These are phyloP conservation scores for Mycena vitilis DNA, from an alignment of 768 basidiomycete species.

Conservation along the genomic window DNA sequence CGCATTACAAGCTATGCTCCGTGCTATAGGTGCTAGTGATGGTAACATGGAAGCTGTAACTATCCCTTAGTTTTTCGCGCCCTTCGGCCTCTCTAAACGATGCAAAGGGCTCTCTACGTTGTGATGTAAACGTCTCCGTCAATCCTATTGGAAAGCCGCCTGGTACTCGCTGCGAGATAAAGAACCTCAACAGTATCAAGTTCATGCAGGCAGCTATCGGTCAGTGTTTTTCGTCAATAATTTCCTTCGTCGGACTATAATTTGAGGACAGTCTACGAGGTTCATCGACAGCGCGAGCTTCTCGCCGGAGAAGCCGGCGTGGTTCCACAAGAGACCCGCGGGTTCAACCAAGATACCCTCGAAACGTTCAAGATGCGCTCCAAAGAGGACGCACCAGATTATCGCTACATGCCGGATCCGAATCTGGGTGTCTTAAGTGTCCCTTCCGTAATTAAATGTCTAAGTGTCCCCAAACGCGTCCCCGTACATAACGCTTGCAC, in stretches of 20 bases:
- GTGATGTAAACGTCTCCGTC: slow-evolving; percentile 96
- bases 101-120: slow-evolving; percentile 88
- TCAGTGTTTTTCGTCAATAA: slow-evolving; percentile 48
- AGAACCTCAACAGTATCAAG: slow-evolving; percentile 93
- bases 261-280: slow-evolving; percentile 75
- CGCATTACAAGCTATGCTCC: slow-evolving; percentile 81
- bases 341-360: slow-evolving; percentile 85
- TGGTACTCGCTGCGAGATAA: slow-evolving; percentile 94
- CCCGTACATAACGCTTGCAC: slow-evolving; percentile 13
- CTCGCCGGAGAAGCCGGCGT: slow-evolving; percentile 52
- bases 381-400: slow-evolving; percentile 96
- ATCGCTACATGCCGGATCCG: slow-evolving; percentile 97
- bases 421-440: slow-evolving; percentile 84
- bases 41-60: slow-evolving; percentile 96
- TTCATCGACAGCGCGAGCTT: slow-evolving; percentile 78
- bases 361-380: slow-evolving; percentile 86
- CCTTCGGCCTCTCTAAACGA: background rate
- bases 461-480: slow-evolving; percentile 6
- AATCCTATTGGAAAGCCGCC: slow-evolving; percentile 70
- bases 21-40: slow-evolving; percentile 89
- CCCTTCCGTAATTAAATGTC: slow-evolving; percentile 53
- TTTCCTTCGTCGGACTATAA: background rate
- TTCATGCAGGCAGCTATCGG: slow-evolving; percentile 89
- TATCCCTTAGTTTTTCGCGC: slow-evolving; percentile 6
- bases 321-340: slow-evolving; percentile 89